Evolutionary conservation across 2,329 filamentous ascomycete genomes (phyloP).

Genomic region (Paraphoma sp.): DNA sequence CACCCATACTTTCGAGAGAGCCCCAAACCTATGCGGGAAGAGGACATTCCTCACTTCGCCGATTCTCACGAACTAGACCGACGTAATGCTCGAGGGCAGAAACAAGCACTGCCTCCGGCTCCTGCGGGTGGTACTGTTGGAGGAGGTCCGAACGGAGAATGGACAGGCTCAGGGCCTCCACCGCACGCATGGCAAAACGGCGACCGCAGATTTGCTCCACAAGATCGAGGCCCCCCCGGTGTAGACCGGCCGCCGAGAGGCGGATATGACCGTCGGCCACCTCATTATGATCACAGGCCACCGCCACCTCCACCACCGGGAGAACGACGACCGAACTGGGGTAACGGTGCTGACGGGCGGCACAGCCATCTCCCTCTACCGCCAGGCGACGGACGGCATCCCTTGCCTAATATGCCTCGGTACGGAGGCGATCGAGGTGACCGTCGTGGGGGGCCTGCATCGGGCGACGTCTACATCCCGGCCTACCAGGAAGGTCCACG

Average conservation of each 20-base stretch:
- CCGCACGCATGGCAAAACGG: constrained; percentile 44
- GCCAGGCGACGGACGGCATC: constrained; percentile 45
- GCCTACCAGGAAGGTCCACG: constrained; percentile 47
- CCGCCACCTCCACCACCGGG: constrained; percentile 45
- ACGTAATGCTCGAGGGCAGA: constrained; percentile 86
- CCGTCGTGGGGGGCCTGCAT: constrained; percentile 24
- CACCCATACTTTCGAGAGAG: constrained; percentile 87
- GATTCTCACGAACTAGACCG: constrained; percentile 97
- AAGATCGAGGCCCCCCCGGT: constrained; percentile 51
- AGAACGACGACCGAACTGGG: constrained; percentile 41
- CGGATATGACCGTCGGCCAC: constrained; percentile 34
- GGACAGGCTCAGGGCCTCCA: constrained; percentile 56
- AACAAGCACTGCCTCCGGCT: constrained; percentile 83
- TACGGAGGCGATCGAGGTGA: constrained; percentile 35
- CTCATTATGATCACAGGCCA: constrained; percentile 38
- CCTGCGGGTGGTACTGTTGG: constrained; percentile 92
- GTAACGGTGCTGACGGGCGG: constrained; percentile 31
- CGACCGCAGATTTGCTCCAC: constrained; percentile 39
- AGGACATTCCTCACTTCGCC: constrained; percentile 88
- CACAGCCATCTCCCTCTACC: constrained; percentile 42
- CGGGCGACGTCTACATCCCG: constrained; percentile 54
- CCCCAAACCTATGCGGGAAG: constrained; percentile 80
- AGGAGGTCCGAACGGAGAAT: constrained; percentile 67
- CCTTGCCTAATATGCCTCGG: constrained; percentile 43
- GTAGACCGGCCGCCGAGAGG: constrained; percentile 38